Evolutionary conservation across 805 yeast genomes (phyloP), one percentile per base, ranked within the genome.

Genomic region (Komagataella ulmi): DNA sequence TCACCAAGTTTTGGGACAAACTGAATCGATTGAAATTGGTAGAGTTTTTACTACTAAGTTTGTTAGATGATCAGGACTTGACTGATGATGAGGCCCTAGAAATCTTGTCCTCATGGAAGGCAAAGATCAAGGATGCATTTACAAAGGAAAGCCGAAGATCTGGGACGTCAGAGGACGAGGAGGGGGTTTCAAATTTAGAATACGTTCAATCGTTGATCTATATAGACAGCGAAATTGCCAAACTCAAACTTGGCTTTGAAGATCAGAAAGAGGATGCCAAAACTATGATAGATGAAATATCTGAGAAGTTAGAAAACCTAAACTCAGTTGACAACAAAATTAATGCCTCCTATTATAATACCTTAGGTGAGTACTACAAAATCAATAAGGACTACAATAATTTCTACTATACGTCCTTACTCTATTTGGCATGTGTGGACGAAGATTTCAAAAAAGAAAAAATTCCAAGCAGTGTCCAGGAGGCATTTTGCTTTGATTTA

Each of bases 1-100:
- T 93, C 51, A 60, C 74, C 17, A 75, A 74, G 48, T 83, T 89
- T 61, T 75, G 79, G 52, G 77, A 76, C 57, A 85, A 83, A 59
- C 74, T 93, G 63, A 89, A 88, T 66, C 85, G 84, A 58, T 74
- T 91, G 62, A 83, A 85, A 57, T 79, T 83, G 45, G 89, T 88
- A 40, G 85, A 83, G 57, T 85, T 91, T 58, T 74, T 88, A 44
- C 72, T 90, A 52, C 59, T 62, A 8, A 72, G 89, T 0, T 49
- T 64, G 24, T 69, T 78, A 19, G 72, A 71, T 51, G 72, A 72
- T 51, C 60, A 67, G 45, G 61, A 68, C 12, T 69, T 71, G 45
- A 56, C 66, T 17, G 64, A 65, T 21, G 87, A 82, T 54, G 71
- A 60, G 14, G 65, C 63, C 18, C 64, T 76, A 60, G 65, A 74